Conservation (phyloP, 495 filamentous ascomycete species). For the Cairneyella variabilis region DNA sequence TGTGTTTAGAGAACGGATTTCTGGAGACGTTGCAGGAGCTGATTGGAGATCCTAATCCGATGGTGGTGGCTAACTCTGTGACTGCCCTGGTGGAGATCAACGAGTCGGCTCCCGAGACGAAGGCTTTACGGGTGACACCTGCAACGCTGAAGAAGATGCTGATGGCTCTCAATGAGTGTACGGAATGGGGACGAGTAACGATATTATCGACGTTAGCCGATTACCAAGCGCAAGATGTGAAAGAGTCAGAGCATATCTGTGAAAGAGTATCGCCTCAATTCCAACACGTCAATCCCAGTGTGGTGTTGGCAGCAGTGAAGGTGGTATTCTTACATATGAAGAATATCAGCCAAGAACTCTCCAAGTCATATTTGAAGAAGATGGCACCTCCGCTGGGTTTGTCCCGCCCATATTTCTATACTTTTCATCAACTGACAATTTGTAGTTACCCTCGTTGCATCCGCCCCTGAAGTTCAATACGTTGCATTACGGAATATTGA, state of each 20-base stretch:
- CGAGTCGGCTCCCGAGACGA: conserved; percentile 86
- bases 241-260: conserved; percentile 98
- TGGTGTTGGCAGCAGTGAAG: conserved; percentile 95
- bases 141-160: conserved; percentile 87
- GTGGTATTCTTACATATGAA: conserved; percentile 97
- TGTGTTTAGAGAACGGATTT: conserved; percentile 97
- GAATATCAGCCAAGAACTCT: conserved; percentile 69
- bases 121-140: conserved; percentile 75
- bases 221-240: conserved; percentile 79
- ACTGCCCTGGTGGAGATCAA: conserved; percentile 89
- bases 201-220: conserved; percentile 88
- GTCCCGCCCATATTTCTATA: conserved; percentile 11
- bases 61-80: conserved; percentile 97
- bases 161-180: conserved; percentile 97
- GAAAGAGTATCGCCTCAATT: conserved; percentile 95
- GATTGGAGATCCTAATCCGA: conserved; percentile 96
- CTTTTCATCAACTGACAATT: conserved; percentile 21
- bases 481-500: conserved; percentile 96
- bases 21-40: conserved; percentile 93
- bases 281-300: conserved; percentile 96
- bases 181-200: conserved; percentile 97
- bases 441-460: conserved; percentile 89
- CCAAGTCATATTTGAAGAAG: conserved; percentile 85
- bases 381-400: conserved; percentile 95
- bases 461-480: conserved; percentile 95